A percentile compares a stretch with the other conserved stretches of the same genome.
Evolutionary conservation across 1,139 yeast species (phyloP).

Genomic region (Sugiyamaella japonica): DNA sequence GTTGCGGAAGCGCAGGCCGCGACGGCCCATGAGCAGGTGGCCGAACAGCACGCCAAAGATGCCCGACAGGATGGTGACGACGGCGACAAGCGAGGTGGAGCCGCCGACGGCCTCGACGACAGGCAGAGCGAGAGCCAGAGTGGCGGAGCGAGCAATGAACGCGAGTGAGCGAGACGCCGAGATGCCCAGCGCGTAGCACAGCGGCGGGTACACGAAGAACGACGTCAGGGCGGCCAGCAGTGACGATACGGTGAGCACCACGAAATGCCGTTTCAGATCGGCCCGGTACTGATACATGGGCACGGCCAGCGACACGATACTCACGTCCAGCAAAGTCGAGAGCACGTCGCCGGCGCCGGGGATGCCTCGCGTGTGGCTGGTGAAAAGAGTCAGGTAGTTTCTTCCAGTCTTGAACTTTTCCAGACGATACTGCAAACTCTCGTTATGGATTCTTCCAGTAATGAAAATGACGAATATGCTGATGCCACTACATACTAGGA

Average conservation of each 20-base stretch:
- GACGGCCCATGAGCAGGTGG: constrained; percentile 49
- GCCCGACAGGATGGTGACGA: constrained; percentile 75
- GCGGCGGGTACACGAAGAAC: constrained; percentile 67
- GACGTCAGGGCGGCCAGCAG: constrained; percentile 57
- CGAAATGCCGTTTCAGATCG: constrained; percentile 60
- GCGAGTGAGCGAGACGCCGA: constrained; percentile 63
- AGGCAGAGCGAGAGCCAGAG: constrained; percentile 78
- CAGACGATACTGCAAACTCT: constrained; percentile 53
- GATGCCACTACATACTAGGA: constrained; percentile 60
- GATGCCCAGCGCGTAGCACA: constrained; percentile 65
- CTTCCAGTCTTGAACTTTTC: constrained; percentile 66
- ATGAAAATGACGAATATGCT: constrained; percentile 64
- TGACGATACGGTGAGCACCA: constrained; percentile 60
- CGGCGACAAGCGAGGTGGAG: constrained; percentile 71
- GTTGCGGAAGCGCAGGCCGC: constrained; percentile 50
- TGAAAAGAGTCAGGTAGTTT: constrained; percentile 60
- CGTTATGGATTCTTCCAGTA: constrained; percentile 49
- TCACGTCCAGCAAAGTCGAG: constrained; percentile 68
- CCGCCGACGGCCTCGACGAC: constrained; percentile 65
- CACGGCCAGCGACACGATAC: constrained; percentile 71
- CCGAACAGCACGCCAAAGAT: constrained; percentile 74
- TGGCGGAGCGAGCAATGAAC: constrained; percentile 78
- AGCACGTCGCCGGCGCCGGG: constrained; percentile 85
- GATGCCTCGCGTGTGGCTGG: constrained; percentile 44
- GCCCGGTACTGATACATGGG: constrained; percentile 75